A percentile compares a stretch with the other conserved stretches of the same genome.
phyloP scores from a whole-genome alignment of 805 yeast species.

The Wickerhamiella shivajii region DNA sequence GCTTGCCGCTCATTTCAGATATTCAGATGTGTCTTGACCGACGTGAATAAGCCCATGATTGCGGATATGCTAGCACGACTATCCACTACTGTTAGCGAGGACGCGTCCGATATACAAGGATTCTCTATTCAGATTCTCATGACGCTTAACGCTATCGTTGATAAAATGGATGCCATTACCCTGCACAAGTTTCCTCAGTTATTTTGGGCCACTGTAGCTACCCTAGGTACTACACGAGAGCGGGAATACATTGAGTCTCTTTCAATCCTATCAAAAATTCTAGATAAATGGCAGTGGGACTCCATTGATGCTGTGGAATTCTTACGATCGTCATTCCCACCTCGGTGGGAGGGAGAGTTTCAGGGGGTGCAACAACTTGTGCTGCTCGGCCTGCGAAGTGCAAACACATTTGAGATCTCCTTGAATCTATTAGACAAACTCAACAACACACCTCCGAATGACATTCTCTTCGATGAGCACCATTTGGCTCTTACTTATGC shows the following conservation, averaged over 20 bases:
- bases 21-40: conserved; percentile 68
- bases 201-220: conserved; percentile 91
- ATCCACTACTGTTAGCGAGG: conserved; percentile 86
- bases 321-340: conserved; percentile 74
- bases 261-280: conserved; percentile 65
- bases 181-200: conserved; percentile 80
- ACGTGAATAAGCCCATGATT: conserved; percentile 74
- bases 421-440: conserved; percentile 59
- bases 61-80: conserved; percentile 87
- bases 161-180: conserved; percentile 65
- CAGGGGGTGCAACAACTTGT: conserved; percentile 74
- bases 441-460: conserved; percentile 51
- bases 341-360: conserved; percentile 89
- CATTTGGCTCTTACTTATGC: conserved; percentile 59
- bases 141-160: conserved; percentile 87
- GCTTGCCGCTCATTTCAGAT: conserved; percentile 95
- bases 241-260: conserved; percentile 82
- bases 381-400: conserved; percentile 69
- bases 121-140: conserved; percentile 93
- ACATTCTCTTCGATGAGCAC: conserved; percentile 58
- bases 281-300: conserved; percentile 74
- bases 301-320: conserved; percentile 76
- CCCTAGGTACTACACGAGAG: conserved; percentile 79
- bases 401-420: conserved; percentile 65
- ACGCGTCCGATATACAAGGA: conserved; percentile 79